These are phyloP conservation scores for Quercus robur DNA, from an alignment of 306 rosid species.

Conservation along the genomic window DNA sequence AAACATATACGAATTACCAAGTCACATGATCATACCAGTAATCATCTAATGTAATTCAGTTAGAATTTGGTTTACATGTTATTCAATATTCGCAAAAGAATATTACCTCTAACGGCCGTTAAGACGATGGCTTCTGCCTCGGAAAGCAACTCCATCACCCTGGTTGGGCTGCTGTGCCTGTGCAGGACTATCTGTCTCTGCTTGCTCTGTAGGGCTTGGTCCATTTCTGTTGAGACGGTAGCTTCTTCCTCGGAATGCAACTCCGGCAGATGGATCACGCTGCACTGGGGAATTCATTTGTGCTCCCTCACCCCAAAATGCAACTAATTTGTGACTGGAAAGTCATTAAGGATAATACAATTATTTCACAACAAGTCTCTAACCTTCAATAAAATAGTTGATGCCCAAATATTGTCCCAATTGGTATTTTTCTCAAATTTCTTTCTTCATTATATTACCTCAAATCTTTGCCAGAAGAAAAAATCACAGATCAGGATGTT, in stretches of 20 bases:
- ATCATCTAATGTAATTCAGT: neutral
- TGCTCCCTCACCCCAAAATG: slow-evolving; percentile 72
- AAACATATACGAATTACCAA: too few relatives aligned
- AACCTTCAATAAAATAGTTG: too few relatives aligned
- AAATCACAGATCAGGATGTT: too few relatives aligned
- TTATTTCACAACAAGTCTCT: neutral
- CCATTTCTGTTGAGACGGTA: slow-evolving; percentile 44
- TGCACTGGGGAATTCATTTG: slow-evolving; percentile 67
- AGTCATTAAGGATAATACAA: slow-evolving; percentile 28
- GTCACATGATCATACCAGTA: too few relatives aligned
- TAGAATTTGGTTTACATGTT: neutral
- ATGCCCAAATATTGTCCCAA: too few relatives aligned
- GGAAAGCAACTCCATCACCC: slow-evolving; percentile 34
- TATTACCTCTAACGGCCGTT: neutral
- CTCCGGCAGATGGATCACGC: slow-evolving; percentile 56
- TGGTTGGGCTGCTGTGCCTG: slow-evolving; percentile 23
- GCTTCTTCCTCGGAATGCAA: slow-evolving; percentile 63
- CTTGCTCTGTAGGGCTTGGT: slow-evolving; percentile 21
- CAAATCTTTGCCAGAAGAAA: too few relatives aligned
- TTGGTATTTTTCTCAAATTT: too few relatives aligned
- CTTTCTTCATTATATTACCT: too few relatives aligned
- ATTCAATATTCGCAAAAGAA: neutral
- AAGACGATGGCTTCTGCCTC: slow-evolving; percentile 47
- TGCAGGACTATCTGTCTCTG: slow-evolving; percentile 11
- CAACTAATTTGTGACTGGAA: slow-evolving; percentile 56